Base-by-base conservation (phyloP, 257 asterid genomes). In the Scutellaria barbata region DNA sequence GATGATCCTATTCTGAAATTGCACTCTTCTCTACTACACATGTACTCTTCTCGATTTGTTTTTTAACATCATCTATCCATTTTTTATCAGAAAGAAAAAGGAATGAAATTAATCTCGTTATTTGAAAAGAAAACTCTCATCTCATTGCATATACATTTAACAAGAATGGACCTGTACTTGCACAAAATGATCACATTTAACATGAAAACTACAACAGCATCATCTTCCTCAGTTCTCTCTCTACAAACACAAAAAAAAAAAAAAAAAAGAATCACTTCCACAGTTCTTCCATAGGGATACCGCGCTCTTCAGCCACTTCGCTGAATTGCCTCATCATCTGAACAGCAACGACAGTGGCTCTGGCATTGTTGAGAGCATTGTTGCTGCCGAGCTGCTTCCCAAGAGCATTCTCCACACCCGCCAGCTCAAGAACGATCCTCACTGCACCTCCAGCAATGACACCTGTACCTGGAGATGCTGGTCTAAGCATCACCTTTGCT, bases 391-490 rank as follows among this genome's bases (percentile, higher is more conserved):
- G 92, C 76, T 94, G 97, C 81, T 94, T 94, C 9, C 97, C 98
- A 35, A 94, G 80, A 3, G 98, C 98, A 25, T 94, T 94, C 81
- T 94, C 92, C 0, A 94, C 96, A 0, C 99, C 97, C 0, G 99
- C 99, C 86, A 94, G 33, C 63, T 94, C 99, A 11, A 91, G 80
- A 62, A 91, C 96, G 16, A 91, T 88, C 72, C 97, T 80, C n/a
- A 94, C 97, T 1, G 97, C 85, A 20, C 98, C 98, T 35, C 98
- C 99, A 5, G 99, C 99, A 61, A 94, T 91, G 25, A 94, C 99
- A 35, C 99, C 99, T 1, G 96, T 94, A 67, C 99, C 99, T 0
- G 99, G 97, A 0, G 96, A 83, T 43, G 97, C 99, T 0, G 97
- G 99, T 52, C 99, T 81, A 10, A 94, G 96, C 99, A 94, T 94